Evolutionary conservation across 805 yeast genomes (phyloP).

Genomic region (Hanseniaspora clermontiae): DNA sequence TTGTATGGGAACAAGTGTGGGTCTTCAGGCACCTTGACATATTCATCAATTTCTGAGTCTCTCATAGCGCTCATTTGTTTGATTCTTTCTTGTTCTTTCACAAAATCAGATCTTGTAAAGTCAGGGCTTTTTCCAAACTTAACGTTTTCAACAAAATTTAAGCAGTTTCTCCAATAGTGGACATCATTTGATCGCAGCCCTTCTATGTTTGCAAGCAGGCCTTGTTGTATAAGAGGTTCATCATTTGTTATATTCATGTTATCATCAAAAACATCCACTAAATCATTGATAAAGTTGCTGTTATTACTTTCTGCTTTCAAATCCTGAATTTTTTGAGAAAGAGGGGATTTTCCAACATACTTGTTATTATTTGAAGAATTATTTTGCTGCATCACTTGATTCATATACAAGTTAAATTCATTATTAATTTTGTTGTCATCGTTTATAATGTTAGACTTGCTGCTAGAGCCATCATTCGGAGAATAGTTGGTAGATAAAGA

Average conservation of each 20-base stretch:
- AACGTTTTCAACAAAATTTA: not conserved
- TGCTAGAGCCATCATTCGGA: not conserved
- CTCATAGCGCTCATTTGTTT: not conserved
- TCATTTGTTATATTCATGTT: not conserved
- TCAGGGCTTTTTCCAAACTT: conserved; percentile 1
- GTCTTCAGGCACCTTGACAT: conserved; percentile 4
- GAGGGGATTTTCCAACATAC: not conserved
- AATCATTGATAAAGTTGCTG: not conserved
- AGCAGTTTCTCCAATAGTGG: conserved; percentile 3
- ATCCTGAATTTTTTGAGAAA: not conserved
- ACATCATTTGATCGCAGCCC: not conserved
- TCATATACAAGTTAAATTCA: not conserved
- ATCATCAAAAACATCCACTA: conserved; percentile 2
- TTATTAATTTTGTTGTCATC: not conserved
- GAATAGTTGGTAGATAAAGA: not conserved
- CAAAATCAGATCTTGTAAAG: conserved; percentile 7
- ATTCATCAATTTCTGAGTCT: conserved; percentile 6
- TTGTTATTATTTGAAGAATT: too few species aligned
- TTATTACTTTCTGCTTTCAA: not conserved
- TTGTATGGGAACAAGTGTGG: not conserved
- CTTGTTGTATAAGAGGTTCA: not conserved
- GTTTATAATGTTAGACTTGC: not conserved
- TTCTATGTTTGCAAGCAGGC: not conserved
- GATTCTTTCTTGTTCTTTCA: conserved; percentile 3
- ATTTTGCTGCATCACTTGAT: not conserved